Evolutionary conservation across 108 stramenopile genomes (phyloP).

Genomic region (Fistulifera solaris): DNA sequence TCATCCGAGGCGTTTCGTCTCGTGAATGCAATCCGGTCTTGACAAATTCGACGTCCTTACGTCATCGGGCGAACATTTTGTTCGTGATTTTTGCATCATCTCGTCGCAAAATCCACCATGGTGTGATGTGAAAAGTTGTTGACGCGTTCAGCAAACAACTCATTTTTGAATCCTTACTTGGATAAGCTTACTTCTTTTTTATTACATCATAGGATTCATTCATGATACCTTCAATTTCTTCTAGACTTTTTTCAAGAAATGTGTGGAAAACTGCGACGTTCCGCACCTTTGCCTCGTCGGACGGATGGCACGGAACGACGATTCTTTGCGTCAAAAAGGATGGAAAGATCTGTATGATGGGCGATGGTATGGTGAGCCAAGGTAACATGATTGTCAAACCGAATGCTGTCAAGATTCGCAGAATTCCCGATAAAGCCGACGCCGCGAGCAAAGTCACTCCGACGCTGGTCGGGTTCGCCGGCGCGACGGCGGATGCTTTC

Average conservation of each 20-base stretch:
- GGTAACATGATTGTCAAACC: constrained; percentile 91
- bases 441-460: constrained; percentile 33
- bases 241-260: not conserved
- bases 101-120: constrained; percentile 13
- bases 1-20: no score
- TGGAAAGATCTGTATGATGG: constrained; percentile 97
- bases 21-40: no score
- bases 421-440: constrained; percentile 47
- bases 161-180: no score
- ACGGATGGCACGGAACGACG: constrained; percentile 45
- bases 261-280: not conserved
- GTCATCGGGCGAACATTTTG: no score
- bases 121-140: constrained; percentile 7
- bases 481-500: constrained; percentile 96
- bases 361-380: constrained; percentile 97
- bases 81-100: no score
- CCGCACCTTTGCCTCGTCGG: constrained; percentile 22
- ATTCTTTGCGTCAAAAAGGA: constrained; percentile 95
- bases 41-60: no score
- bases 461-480: constrained; percentile 94
- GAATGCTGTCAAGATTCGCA: constrained; percentile 90
- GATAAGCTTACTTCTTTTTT: no score
- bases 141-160: constrained; percentile 16
- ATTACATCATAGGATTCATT: not conserved
- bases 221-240: not conserved